Base-by-base conservation (phyloP, 2,329 filamentous ascomycete genomes). In the Fusarium sp. region DNA sequence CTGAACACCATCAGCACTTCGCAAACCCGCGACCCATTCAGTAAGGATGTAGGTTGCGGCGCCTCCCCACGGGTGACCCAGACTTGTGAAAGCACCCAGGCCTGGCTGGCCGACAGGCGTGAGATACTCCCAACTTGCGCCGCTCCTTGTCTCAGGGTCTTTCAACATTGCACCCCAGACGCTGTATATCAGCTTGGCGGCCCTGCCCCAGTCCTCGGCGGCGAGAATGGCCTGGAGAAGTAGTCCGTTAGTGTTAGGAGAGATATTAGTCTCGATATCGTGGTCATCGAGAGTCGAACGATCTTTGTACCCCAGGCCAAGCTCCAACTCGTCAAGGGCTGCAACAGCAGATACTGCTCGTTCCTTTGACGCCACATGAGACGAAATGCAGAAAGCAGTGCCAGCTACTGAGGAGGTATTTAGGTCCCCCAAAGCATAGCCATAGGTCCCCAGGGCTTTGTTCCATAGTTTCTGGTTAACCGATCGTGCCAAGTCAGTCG, bases 101-200 rank as follows among this genome's bases (percentile, higher is more conserved):
- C 63, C 63, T 10, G 63, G 63, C 11, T 17, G 52, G 5, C 63
- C 48, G 7, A 34, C 34, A n/a, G 62, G 60, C 6, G 62, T 36
- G 10, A 66, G 39, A 11, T 66, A 66, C 30, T 66, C 48, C 60
- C 63, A 66, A 4, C 63, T 65, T 39, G 48, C 63, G 10, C 63
- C 63, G 9, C 48, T 66, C 13, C 34, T 36, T 13, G 63, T 66
- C 24, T 48, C 17, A 22, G 62, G 38, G 28, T 65, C 18, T n/a
- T 65, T 51, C 12, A 66, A 22, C 63, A 65, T 66, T 6, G 63
- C 34, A 5, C 63, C 61, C 63, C 63, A 66, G 17, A 66, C 32
- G 6, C 26, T 56, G 14, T 57, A 50, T 8, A 65, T 57, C 7
- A 66, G 63, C 48, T 66, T 48, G 7, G 60, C 17, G 6, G 60